Evolutionary conservation across 805 yeast genomes (phyloP).

Genomic region (Metschnikowia henanensis): DNA sequence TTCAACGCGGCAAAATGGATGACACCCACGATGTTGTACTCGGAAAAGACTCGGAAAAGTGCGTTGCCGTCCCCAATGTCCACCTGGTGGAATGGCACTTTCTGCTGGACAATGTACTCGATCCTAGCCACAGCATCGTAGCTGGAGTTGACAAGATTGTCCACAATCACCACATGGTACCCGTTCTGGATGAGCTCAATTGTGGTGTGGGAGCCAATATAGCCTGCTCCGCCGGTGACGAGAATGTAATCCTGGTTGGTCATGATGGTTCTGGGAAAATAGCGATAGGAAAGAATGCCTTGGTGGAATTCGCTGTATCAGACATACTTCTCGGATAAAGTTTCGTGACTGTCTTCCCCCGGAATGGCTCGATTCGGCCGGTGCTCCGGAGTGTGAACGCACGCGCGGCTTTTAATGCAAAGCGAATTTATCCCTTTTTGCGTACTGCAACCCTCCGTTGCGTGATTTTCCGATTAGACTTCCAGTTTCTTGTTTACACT

Average conservation of each 20-base stretch:
- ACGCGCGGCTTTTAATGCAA: too few species aligned
- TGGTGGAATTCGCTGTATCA: too few species aligned
- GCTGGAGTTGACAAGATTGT: slow-evolving; percentile 66
- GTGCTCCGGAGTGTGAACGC: too few species aligned
- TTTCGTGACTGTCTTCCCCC: background rate
- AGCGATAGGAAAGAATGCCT: too few species aligned
- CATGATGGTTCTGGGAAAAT: slow-evolving; percentile 4
- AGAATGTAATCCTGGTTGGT: slow-evolving; percentile 39
- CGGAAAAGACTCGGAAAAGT: slow-evolving; percentile 47
- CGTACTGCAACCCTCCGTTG: too few species aligned
- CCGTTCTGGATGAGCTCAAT: slow-evolving; percentile 62
- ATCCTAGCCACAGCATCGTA: slow-evolving; percentile 64
- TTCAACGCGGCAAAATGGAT: slow-evolving; percentile 82
- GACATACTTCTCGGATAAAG: background rate
- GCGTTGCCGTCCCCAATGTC: slow-evolving; percentile 54
- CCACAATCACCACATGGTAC: slow-evolving; percentile 70
- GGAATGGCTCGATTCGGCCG: background rate
- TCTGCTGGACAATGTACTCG: slow-evolving; percentile 49
- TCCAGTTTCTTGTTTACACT: too few species aligned
- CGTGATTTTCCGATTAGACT: too few species aligned
- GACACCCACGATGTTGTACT: slow-evolving; percentile 54
- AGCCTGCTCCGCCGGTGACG: slow-evolving; percentile 88
- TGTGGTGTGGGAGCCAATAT: slow-evolving; percentile 81
- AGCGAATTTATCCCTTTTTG: too few species aligned
- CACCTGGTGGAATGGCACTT: slow-evolving; percentile 55